Conservation (phyloP, 805 yeast genomes). For the Saturnispora hagleri region DNA sequence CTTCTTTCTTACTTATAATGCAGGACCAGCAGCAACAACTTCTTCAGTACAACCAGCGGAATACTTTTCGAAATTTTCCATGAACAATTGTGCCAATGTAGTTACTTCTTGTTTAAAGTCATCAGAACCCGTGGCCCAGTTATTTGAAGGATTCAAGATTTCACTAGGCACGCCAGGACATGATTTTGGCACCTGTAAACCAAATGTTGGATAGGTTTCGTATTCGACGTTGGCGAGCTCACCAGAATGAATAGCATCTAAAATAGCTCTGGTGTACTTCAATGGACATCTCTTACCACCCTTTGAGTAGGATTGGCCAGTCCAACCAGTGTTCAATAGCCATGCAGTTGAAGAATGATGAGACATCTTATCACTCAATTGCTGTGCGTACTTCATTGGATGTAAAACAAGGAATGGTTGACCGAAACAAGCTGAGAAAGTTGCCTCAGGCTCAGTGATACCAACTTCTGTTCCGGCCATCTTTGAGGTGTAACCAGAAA, state of each 20-base stretch:
- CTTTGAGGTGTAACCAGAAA: constrained; percentile 96
- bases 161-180: constrained; percentile 78
- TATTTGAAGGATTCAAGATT: constrained; percentile 75
- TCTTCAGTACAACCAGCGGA: constrained; percentile 73
- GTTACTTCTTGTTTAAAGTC: constrained; percentile 48
- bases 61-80: constrained; percentile 81
- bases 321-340: constrained; percentile 98
- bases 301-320: constrained; percentile 81
- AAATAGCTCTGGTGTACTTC: constrained; percentile 93
- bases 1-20: constrained; percentile 23
- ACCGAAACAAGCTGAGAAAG: constrained; percentile 97
- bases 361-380: constrained; percentile 86
- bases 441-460: constrained; percentile 95
- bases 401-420: constrained; percentile 97
- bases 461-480: constrained; percentile 99
- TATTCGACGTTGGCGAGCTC: constrained; percentile 69
- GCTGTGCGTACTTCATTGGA: constrained; percentile 96
- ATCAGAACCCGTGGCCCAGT: constrained; percentile 57
- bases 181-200: constrained; percentile 75
- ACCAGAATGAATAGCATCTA: constrained; percentile 92
- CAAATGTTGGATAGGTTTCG: constrained; percentile 80
- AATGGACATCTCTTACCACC: constrained; percentile 98
- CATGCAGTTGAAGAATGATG: constrained; percentile 87
- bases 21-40: constrained; percentile 92
- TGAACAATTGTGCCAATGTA: constrained; percentile 66